phyloP scores from a whole-genome alignment of 1,284 basidiomycete species.

The Naganishia sp. region DNA sequence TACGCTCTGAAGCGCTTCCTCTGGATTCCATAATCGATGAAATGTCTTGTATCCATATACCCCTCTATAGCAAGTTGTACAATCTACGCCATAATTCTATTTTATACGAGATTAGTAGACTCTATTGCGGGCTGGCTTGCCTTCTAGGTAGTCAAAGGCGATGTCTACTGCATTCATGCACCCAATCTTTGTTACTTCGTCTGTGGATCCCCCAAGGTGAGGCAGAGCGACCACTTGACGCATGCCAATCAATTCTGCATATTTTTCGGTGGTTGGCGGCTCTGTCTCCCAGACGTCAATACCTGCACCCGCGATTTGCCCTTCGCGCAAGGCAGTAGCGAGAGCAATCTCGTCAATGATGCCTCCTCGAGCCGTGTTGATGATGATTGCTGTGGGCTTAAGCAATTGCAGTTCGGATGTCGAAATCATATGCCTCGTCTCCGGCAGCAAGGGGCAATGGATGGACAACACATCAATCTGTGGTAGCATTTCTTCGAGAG shows the following conservation, averaged over 20 bases:
- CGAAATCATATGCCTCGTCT: constrained; percentile 53
- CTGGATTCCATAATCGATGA: constrained; percentile 61
- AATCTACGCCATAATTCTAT: constrained; percentile 1
- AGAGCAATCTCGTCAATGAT: constrained; percentile 57
- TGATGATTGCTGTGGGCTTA: constrained; percentile 51
- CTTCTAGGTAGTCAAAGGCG: constrained; percentile 46
- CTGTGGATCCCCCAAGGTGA: constrained; percentile 48
- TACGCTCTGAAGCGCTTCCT: constrained; percentile 82
- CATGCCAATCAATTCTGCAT: constrained; percentile 43
- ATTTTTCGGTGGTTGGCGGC: constrained; percentile 42
- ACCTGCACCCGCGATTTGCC: constrained; percentile 57
- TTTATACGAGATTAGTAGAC: constrained; percentile 34
- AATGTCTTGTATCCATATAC: constrained; percentile 1
- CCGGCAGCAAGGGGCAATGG: constrained; percentile 56
- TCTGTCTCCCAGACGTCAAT: constrained; percentile 58
- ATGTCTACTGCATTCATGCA: constrained; percentile 46
- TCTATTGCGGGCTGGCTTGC: constrained; percentile 40
- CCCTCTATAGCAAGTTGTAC: constrained; percentile 45
- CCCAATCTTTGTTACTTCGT: constrained; percentile 40
- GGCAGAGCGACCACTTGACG: constrained; percentile 45
- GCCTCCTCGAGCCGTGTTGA: constrained; percentile 58
- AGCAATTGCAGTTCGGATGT: constrained; percentile 50
- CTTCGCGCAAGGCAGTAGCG: constrained; percentile 49
- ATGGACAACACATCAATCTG: constrained; percentile 56
- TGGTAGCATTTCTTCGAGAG: constrained; percentile 52